These are phyloP conservation scores for Sporothrix globosa DNA, from an alignment of 2,329 filamentous ascomycete species.

Conservation along the genomic window DNA sequence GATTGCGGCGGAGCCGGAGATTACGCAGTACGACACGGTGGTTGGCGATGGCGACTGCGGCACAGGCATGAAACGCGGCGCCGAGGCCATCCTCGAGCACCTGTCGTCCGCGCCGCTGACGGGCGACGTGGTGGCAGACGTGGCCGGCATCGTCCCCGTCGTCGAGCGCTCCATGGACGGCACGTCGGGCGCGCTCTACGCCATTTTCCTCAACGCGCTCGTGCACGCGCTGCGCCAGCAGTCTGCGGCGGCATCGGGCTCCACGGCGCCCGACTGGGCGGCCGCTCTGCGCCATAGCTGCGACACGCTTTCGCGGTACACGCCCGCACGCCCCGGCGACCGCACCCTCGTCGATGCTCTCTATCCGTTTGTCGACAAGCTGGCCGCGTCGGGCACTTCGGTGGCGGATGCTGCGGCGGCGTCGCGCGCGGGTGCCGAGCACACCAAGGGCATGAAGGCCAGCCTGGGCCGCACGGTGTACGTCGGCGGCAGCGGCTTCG, in stretches of 20 bases:
- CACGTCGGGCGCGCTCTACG: slow-evolving; percentile 64
- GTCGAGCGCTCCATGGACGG: slow-evolving; percentile 64
- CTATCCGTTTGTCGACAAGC: slow-evolving; percentile 78
- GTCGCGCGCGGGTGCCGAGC: slow-evolving; percentile 73
- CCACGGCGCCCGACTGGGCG: slow-evolving; percentile 53
- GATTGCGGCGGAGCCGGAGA: slow-evolving; percentile 68
- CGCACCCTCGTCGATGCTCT: slow-evolving; percentile 89
- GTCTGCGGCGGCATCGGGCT: slow-evolving; percentile 42
- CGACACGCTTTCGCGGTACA: slow-evolving; percentile 76
- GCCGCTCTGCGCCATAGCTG: slow-evolving; percentile 72
- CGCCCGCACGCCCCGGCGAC: slow-evolving; percentile 85
- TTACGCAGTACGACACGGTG: slow-evolving; percentile 76
- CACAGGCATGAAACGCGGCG: slow-evolving; percentile 80
- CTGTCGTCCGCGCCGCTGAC: slow-evolving; percentile 50
- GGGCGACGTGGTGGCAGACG: slow-evolving; percentile 58
- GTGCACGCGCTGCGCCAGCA: slow-evolving; percentile 62
- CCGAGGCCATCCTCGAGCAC: slow-evolving; percentile 66
- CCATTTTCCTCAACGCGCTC: slow-evolving; percentile 89
- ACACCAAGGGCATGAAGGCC: slow-evolving; percentile 89
- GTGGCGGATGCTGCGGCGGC: slow-evolving; percentile 74
- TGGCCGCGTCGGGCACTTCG: slow-evolving; percentile 62
- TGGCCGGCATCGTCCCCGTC: slow-evolving; percentile 57
- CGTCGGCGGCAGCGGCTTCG: slow-evolving; percentile 74
- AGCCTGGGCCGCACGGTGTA: slow-evolving; percentile 84
- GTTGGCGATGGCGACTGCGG: slow-evolving; percentile 92